These are phyloP conservation scores for Candida ipomoeae DNA, from an alignment of 805 yeast genomes.

Conservation along the genomic window DNA sequence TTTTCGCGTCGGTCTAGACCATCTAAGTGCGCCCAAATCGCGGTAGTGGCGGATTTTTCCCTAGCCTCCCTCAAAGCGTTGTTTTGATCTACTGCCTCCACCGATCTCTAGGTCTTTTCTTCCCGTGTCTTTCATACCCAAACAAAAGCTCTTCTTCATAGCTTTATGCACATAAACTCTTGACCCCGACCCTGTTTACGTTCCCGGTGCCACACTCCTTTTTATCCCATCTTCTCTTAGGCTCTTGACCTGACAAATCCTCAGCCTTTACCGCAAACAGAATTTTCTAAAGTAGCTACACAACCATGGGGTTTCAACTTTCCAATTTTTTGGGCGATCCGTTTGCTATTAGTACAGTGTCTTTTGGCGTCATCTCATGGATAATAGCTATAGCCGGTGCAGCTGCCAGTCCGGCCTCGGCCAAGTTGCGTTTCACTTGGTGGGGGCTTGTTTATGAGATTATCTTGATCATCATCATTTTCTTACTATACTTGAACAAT, in stretches of 20 bases:
- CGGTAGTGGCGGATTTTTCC: slow-evolving; percentile 3
- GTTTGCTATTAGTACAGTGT: slow-evolving; percentile 77
- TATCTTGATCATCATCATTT: slow-evolving; percentile 49
- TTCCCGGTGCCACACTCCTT: background rate
- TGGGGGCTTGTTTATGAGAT: slow-evolving; percentile 90
- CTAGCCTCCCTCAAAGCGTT: background rate
- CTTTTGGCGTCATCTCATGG: slow-evolving; percentile 78
- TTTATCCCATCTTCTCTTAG: background rate
- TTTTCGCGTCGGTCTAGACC: slow-evolving; percentile 5
- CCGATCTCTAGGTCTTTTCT: background rate
- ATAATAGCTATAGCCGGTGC: slow-evolving; percentile 85
- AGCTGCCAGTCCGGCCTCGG: slow-evolving; percentile 33
- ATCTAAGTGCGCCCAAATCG: background rate
- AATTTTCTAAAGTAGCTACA: no score
- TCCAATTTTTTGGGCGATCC: slow-evolving; percentile 74
- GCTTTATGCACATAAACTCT: background rate
- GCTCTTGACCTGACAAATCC: background rate
- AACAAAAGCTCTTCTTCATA: background rate
- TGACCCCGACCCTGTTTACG: background rate
- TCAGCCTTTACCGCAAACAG: background rate
- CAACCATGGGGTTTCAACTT: slow-evolving; percentile 31
- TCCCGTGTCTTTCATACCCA: background rate
- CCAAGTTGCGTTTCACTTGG: slow-evolving; percentile 87
- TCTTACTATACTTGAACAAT: slow-evolving; percentile 53
- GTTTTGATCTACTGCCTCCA: slow-evolving; percentile 1